phyloP scores from a whole-genome alignment of 1,284 basidiomycete species.

The Ceratobasidium sp. region DNA sequence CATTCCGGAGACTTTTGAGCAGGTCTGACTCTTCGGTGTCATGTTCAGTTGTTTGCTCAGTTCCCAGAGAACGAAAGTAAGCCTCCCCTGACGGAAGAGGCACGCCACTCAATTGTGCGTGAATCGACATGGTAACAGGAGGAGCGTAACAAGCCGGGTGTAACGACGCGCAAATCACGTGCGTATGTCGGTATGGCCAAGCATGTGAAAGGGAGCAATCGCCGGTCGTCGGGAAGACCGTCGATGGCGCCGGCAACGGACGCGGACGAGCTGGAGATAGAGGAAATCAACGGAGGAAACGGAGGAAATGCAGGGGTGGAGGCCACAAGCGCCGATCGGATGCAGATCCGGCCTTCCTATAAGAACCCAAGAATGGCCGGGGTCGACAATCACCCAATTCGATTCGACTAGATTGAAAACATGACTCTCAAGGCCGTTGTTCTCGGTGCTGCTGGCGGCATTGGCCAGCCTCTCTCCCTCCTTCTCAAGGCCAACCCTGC shows the following conservation, averaged over 20 bases:
- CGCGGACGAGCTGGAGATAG: conserved; percentile 15
- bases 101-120: not conserved
- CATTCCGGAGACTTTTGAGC: conserved; percentile 48
- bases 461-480: conserved; percentile 91
- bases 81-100: not conserved
- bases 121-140: conserved; percentile 18
- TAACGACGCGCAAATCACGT: conserved; percentile 11
- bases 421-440: conserved; percentile 90
- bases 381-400: conserved; percentile 8
- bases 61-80: not conserved
- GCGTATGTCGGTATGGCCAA: not conserved
- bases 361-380: conserved; percentile 6
- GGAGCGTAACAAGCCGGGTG: conserved; percentile 9
- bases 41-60: not conserved
- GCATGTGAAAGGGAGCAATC: conserved; percentile 13
- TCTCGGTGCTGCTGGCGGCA: conserved; percentile 90
- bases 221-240: conserved; percentile 4
- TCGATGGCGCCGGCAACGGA: conserved; percentile 12
- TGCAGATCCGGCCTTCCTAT: conserved; percentile 23
- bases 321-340: conserved; percentile 23
- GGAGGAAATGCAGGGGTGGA: not conserved
- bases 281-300: not conserved
- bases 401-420: not conserved
- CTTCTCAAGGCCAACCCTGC: conserved; percentile 85
- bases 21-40: conserved; percentile 53